Evolutionary conservation across 805 yeast genomes (phyloP), one percentile per base, ranked within the genome.

Genomic region (Candida tallmaniae): DNA sequence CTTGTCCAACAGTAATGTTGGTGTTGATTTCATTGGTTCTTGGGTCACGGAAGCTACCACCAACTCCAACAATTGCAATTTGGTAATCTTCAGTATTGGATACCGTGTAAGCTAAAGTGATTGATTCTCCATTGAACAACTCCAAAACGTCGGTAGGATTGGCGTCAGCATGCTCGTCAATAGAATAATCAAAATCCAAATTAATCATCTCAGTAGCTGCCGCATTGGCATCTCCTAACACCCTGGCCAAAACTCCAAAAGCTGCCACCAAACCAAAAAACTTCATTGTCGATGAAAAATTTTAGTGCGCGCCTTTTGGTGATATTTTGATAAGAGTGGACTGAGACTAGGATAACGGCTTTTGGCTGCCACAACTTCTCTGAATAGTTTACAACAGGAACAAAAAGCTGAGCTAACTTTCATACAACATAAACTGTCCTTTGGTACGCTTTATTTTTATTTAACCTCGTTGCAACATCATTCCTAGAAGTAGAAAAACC

Each of bases 11-110:
- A 17, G 93, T 76, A 52, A 85, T 65, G 54, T 84, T 83, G 45
- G 80, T 76, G 19, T 60, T 51, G 31, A 65, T 45, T 29, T 68
- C 70, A 39, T 78, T 74, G 32, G 72, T 68, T 40, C 60, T 61
- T 17, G 83, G 77, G 39, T 77, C 69, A 36, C 70, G 62, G 57
- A 83, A 69, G 35, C 69, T 50, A 36, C 93, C 93, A 35, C 85
- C 82, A 36, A 80, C 75, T 39, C 87, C 93, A 30, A 78, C 73
- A 36, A 84, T 57, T 14, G 72, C 62, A 30, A 61, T 36, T 27
- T 74, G 64, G 4, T 67, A 68, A 44, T 80, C 83, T 44, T 81
- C 86, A 23, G 68, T 58, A 51, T 81, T 81, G 32, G 54, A 47
- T 40, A 81, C 68, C 6, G 66, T 57, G 54, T 78, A 81, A 14